Evolutionary conservation across 768 basidiomycete genomes (phyloP).

Genomic region (Plicaturopsis crispa): DNA sequence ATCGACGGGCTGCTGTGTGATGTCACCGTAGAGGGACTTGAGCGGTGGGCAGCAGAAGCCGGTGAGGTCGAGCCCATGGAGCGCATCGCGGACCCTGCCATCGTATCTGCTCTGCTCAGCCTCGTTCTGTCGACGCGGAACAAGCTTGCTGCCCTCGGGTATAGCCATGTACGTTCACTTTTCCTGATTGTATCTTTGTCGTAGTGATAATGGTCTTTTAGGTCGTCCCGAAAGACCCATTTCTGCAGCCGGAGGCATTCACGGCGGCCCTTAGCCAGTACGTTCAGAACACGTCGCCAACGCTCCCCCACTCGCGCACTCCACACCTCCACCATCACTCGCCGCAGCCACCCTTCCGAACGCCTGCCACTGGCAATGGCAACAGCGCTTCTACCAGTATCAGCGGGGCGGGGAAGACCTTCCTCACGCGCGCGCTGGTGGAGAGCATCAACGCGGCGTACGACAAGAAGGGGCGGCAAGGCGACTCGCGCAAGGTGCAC

Average conservation of each 20-base stretch:
- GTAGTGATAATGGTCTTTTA: conserved; percentile 6
- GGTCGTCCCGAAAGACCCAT: conserved; percentile 67
- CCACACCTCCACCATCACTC: conserved; percentile 7
- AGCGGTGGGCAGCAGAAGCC: conserved; percentile 58
- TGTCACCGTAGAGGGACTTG: conserved; percentile 63
- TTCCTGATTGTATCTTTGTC: conserved; percentile 4
- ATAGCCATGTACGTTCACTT: conserved; percentile 25
- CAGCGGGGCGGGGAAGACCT: conserved; percentile 13
- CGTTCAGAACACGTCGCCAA: conserved; percentile 15
- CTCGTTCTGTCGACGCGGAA: conserved; percentile 62
- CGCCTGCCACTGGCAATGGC: not conserved
- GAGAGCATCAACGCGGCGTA: conserved; percentile 40
- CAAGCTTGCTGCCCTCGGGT: conserved; percentile 55
- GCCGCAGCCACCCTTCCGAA: conserved; percentile 10
- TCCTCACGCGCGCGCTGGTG: conserved; percentile 38
- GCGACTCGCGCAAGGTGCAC: conserved; percentile 55
- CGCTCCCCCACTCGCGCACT: not conserved
- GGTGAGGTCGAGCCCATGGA: conserved; percentile 67
- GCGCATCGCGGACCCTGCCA: conserved; percentile 63
- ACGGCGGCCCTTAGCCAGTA: conserved; percentile 37
- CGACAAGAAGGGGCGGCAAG: conserved; percentile 34
- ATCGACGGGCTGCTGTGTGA: conserved; percentile 76
- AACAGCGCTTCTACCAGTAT: conserved; percentile 1
- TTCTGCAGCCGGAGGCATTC: conserved; percentile 60
- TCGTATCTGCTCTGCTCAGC: conserved; percentile 65